Base-by-base conservation (phyloP, 306 rosid species). In the Styphnolobium japonicum region DNA sequence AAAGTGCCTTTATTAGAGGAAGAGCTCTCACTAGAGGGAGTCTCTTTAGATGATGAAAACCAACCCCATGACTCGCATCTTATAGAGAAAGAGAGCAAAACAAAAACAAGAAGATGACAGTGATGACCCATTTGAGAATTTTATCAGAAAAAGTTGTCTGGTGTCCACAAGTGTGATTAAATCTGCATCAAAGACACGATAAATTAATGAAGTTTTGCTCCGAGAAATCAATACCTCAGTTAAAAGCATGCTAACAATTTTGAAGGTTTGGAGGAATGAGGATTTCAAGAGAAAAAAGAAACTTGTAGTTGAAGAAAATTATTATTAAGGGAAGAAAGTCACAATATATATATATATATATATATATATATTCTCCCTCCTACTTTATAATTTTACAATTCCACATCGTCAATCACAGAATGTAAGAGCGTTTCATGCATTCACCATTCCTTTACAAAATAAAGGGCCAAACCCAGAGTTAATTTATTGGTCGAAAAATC, bases 31-130 rank as follows among this genome's bases (percentile, higher is more conserved):
- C 19, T 51, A 15, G 68, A 74, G 23, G 76, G 51, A 16, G 69
- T 37, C 77, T 81, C 82, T 15, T 77, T 52, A 0, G 89, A 85
- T 55, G 90, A 87, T 52, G 89, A 83, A 75, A 83, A 90, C 94
- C 94, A 92, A 39, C 87, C 79, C 94, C 94, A 88, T 18, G 94
- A 86, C 19, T 92, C 83, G 33, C 88, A 79, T 51, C 51, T 77
- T 5, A 65, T 68, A 2, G 52, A 62, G 51, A 70, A 55, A 14
- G 65, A 84, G 7, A 77, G 18, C 21, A 88, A 19, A 48, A 86
- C 12, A 16, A 88, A 37, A 66, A 80, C 46, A 29, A 85, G 67
- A 78, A 82, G 81, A 55, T 0, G 71, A 31, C 1, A 45, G 42
- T 40, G 60, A 37, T 23, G 9, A 23, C 65, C 82, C 94, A 92